A percentile compares a stretch with the other conserved stretches of the same genome.
Evolutionary conservation across 2,329 filamentous ascomycete species (phyloP).

Genomic region (Trichoderma aggressivum): DNA sequence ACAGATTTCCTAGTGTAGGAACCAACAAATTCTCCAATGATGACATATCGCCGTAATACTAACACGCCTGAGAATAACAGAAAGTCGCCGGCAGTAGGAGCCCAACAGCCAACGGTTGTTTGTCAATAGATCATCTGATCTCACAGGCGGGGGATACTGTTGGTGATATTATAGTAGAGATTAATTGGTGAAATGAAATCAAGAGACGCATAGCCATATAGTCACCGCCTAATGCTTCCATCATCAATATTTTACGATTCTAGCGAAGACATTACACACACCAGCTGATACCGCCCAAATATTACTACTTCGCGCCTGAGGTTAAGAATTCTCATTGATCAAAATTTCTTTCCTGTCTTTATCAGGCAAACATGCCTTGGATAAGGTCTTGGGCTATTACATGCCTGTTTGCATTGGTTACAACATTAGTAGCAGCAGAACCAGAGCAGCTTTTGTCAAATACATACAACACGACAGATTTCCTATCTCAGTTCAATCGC

Average conservation of each 20-base stretch:
- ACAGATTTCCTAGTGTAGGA: not conserved
- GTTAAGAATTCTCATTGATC: not conserved
- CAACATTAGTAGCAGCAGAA: not conserved
- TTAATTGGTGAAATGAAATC: not conserved
- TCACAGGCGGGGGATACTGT: not conserved
- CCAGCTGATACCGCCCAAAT: not conserved
- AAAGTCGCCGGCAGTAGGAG: not conserved
- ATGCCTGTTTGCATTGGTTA: not conserved
- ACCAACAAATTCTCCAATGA: not conserved
- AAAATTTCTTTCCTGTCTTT: not conserved
- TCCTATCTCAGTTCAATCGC: not conserved
- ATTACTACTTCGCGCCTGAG: not conserved
- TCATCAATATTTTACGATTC: not conserved
- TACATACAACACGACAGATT: not conserved
- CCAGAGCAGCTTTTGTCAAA: not conserved
- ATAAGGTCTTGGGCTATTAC: not conserved
- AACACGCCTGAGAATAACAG: not conserved
- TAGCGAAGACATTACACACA: not conserved
- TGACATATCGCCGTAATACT: not conserved
- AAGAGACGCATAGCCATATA: not conserved
- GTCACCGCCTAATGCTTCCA: not conserved
- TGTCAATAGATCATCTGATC: not conserved
- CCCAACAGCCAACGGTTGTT: not conserved
- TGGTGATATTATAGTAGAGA: not conserved
- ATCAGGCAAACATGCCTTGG: not conserved